Base-by-base conservation (phyloP, 2,329 filamentous ascomycete genomes). In the Cyclaneusma minus region DNA sequence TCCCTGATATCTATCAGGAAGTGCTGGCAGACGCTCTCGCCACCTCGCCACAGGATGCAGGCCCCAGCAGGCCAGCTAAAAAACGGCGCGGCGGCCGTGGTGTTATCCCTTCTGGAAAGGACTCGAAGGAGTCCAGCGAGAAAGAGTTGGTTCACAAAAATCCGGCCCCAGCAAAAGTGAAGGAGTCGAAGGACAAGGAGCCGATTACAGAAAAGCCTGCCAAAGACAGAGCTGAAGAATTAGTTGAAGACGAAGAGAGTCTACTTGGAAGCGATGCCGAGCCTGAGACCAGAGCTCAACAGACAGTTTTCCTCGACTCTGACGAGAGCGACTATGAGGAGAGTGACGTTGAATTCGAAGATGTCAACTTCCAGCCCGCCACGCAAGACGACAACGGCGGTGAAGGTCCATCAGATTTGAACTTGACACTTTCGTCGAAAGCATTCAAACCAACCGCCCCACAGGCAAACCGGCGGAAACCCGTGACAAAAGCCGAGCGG, bases 331-430 rank as follows among this genome's bases (percentile, higher is more conserved):
- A 46, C 11, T 67, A 65, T 7, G 55, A 52, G 7, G 61, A 62
- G 16, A 61, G 58, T 27, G 68, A 73, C 27, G 50, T 66, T 32
- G 68, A 72, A 24, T 78, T 71, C 60, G 70, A 78, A 47, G 68
- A 72, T 35, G 56, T 72, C 23, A 56, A 61, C 29, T 44, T 64
- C 11, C 47, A 54, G n/a, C 44, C 49, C 4, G 35, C 43, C 10
- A 34, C 28, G 4, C 37, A 40, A 29, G 33, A 44, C 20, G 24
- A 28, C 41, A 46, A 32, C 8, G 44, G 32, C 27, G 46, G 32
- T 26, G 39, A 34, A 38, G 33, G 38, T 31, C 31, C 25, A 27
- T 26, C 16, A 42, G 29, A 25, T 30, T 33, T 40, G 40, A 15
- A 28, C 35, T 35, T 54, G 14, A 40, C 51, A 20, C 41, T 56